Evolutionary conservation across 1,284 basidiomycete species (phyloP).

Genomic region (Chalciporus sp.): DNA sequence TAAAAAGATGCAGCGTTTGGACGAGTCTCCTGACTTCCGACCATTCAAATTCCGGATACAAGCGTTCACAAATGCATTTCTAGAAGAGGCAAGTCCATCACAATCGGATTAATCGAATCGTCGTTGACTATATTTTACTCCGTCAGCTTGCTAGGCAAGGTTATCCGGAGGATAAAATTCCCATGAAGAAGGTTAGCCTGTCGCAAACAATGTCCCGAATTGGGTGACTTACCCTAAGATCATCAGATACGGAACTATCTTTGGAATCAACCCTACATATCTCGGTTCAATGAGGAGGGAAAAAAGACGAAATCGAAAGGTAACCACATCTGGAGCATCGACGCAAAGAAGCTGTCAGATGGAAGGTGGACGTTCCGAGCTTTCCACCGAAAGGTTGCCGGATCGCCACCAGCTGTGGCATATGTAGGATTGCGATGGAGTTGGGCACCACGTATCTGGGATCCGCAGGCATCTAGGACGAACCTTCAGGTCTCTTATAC

Average conservation of each 20-base stretch:
- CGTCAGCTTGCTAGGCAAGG: constrained; percentile 73
- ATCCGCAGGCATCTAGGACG: constrained; percentile 86
- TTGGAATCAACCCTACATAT: constrained; percentile 92
- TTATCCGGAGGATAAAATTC: constrained; percentile 84
- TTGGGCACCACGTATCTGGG: constrained; percentile 96
- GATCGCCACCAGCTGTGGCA: constrained; percentile 78
- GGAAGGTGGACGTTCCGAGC: constrained; percentile 91
- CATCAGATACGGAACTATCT: constrained; percentile 92
- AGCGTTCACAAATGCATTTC: constrained; percentile 96
- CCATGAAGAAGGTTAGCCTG: constrained; percentile 79
- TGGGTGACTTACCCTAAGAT: constrained; percentile 22
- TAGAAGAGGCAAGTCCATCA: constrained; percentile 73
- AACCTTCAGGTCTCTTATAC: constrained; percentile 81
- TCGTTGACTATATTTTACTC: constrained; percentile 15
- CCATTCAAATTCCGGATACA: constrained; percentile 99
- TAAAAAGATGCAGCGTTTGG: constrained; percentile 95
- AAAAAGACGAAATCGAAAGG: constrained; percentile 99
- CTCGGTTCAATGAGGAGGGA: constrained; percentile 98
- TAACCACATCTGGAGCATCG: constrained; percentile 99
- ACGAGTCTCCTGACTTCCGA: constrained; percentile 94
- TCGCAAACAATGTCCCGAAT: constrained; percentile 10
- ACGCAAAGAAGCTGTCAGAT: constrained; percentile 82
- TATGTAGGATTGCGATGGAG: constrained; percentile 85
- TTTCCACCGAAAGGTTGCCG: constrained; percentile 86
- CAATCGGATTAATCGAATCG: constrained; percentile 9